Base-by-base conservation (phyloP, 495 filamentous ascomycete genomes). In the Melanomma pulvis-pyrius region DNA sequence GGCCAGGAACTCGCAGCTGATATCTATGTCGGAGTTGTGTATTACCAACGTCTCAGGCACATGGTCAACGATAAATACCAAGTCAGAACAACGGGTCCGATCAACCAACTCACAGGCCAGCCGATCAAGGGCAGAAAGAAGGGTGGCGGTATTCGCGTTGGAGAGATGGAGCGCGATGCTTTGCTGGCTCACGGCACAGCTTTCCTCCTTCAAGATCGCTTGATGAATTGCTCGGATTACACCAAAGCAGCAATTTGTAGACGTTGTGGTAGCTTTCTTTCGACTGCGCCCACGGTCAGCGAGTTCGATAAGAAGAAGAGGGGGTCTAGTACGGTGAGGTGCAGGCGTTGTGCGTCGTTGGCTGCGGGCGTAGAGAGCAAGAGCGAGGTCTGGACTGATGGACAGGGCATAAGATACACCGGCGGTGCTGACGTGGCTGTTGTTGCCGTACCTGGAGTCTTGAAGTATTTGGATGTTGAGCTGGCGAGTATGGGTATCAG, bases 11-110 rank as follows among this genome's bases (percentile, higher is more conserved):
- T 98, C 21, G 85, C 88, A 25, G 93, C 92, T 9, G 94, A 98
- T 77, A 98, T 98, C 75, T 98, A 96, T 64, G 87, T 97, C 65
- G 94, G 94, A 25, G 85, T 96, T 54, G 94, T 98, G 61, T 96
- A 97, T 82, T 98, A 98, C 83, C 94, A 98, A 76, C 88, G 94
- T 74, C 82, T 98, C 54, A 84, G 94, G 74, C 94, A 98, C 86
- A 98, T 98, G 94, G 94, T 98, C 22, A 97, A 96, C 82, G 94
- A 98, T 77, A 98, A 98, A 78, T 98, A 92, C 85, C 94, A 98
- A 78, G 94, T 98, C 61, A 87, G 94, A 74, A 97, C 94, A 1
- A 98, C 94, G 0, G 94, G 94, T 34, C 92, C 90, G 30, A 89
- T 97, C 49, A 92, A 91, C 56, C 81, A 86, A 24, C 83, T 96